phyloP scores from a whole-genome alignment of 2,329 filamentous ascomycete genomes.

The Gnomoniopsis sp. region DNA sequence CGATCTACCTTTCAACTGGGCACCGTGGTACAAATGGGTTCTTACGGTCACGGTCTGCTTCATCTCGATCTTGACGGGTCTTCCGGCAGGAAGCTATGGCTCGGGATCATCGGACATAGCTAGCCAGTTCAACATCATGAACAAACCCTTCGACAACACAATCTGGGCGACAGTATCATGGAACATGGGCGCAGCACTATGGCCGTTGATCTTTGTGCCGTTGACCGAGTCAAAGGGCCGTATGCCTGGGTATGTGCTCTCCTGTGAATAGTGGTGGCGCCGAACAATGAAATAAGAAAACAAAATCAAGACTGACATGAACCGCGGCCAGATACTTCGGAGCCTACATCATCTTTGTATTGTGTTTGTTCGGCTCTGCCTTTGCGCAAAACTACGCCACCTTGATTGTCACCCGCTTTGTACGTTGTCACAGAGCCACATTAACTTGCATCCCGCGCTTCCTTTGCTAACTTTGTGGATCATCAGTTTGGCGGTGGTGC shows the following conservation, averaged over 20 bases:
- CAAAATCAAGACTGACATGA: not conserved
- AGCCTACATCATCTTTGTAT: slow-evolving; percentile 14
- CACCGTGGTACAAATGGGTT: slow-evolving; percentile 42
- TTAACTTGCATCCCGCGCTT: not conserved
- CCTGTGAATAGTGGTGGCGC: not conserved
- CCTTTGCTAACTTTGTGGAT: not conserved
- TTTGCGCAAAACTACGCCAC: slow-evolving; percentile 14
- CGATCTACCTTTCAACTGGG: slow-evolving; percentile 51
- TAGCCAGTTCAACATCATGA: slow-evolving; percentile 9
- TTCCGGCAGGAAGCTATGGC: slow-evolving; percentile 13
- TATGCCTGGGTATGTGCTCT: slow-evolving; percentile 10
- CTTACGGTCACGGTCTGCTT: slow-evolving; percentile 13
- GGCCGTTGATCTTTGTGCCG: slow-evolving; percentile 14
- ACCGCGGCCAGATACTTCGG: slow-evolving; percentile 3
- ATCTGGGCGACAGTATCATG: slow-evolving; percentile 17
- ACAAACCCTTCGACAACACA: slow-evolving; percentile 13
- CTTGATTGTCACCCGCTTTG: slow-evolving; percentile 10
- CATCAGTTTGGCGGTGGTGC: slow-evolving; percentile 13
- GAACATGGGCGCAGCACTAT: slow-evolving; percentile 14
- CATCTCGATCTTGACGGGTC: slow-evolving; percentile 10
- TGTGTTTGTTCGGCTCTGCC: slow-evolving; percentile 13
- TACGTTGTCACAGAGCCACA: not conserved
- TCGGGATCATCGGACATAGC: slow-evolving; percentile 6
- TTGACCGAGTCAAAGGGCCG: slow-evolving; percentile 12
- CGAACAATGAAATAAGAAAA: no score